phyloP scores from a whole-genome alignment of 2,329 filamentous ascomycete genomes.

The Trichoderma atroviride region DNA sequence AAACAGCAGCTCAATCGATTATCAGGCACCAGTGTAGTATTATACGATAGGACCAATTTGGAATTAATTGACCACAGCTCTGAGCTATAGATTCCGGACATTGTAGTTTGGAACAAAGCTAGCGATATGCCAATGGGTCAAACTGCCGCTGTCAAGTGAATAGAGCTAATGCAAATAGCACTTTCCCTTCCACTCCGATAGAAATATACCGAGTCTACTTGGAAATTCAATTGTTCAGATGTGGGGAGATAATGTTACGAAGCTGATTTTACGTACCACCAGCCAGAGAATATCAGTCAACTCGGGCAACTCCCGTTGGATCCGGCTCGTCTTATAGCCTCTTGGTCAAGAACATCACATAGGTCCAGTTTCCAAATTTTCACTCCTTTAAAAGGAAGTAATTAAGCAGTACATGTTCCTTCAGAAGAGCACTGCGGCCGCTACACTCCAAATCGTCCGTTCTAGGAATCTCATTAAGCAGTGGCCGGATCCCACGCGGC shows the following conservation, averaged over 20 bases:
- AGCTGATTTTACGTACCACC: background rate
- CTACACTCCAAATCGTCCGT: background rate
- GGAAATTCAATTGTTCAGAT: background rate
- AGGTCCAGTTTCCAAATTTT: too few species aligned
- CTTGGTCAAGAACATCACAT: too few species aligned
- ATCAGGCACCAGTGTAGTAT: background rate
- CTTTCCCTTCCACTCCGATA: background rate
- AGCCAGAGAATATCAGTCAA: background rate
- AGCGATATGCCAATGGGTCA: too few species aligned
- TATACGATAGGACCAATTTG: background rate
- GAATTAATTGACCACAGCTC: background rate
- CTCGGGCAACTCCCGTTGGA: background rate
- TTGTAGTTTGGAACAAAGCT: background rate
- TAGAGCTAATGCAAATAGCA: background rate
- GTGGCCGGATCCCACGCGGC: background rate
- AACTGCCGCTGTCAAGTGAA: too few species aligned
- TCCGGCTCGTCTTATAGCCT: background rate
- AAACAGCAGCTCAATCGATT: background rate
- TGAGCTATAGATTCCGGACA: background rate
- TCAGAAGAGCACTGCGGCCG: background rate
- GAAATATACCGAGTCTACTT: too few species aligned
- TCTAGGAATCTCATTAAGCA: background rate
- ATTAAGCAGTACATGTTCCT: background rate
- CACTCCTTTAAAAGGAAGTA: background rate
- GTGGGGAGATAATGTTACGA: background rate